phyloP scores from a whole-genome alignment of 768 basidiomycete genomes.

The Collybia sp. region DNA sequence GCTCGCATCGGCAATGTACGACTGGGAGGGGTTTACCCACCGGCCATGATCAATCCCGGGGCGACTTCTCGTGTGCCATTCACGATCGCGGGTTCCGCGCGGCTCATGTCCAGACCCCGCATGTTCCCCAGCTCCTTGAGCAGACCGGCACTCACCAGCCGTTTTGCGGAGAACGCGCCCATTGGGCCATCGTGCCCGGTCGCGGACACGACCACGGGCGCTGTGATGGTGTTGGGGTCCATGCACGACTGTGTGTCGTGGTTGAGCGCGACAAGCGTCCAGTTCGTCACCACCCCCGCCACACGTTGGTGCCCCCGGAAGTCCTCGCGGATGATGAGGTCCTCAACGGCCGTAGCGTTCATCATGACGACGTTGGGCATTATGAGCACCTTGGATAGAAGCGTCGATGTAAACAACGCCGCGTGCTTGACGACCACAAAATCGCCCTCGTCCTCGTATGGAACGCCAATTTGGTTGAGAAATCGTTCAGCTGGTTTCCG shows the following conservation, averaged over 20 bases:
- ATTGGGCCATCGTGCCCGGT: constrained; percentile 78
- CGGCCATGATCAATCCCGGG: too few relatives aligned
- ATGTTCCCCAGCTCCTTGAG: constrained; percentile 74
- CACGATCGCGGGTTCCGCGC: too few relatives aligned
- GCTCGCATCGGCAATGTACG: too few relatives aligned
- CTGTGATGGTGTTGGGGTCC: constrained; percentile 82
- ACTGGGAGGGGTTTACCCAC: too few relatives aligned
- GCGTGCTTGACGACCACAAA: constrained; percentile 83
- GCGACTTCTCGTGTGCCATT: too few relatives aligned
- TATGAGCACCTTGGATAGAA: constrained; percentile 66
- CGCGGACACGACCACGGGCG: constrained; percentile 65
- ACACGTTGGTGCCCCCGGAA: constrained; percentile 46
- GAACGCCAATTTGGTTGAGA: constrained; percentile 63
- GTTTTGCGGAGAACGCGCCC: constrained; percentile 80
- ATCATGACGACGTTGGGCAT: constrained; percentile 70
- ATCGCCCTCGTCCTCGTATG: constrained; percentile 73
- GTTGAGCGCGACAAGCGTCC: constrained; percentile 48
- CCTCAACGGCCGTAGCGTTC: constrained; percentile 81
- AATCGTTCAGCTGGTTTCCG: constrained; percentile 75
- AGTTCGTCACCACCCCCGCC: constrained; percentile 46
- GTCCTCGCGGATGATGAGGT: constrained; percentile 67
- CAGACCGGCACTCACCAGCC: constrained; percentile 71
- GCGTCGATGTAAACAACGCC: constrained; percentile 74
- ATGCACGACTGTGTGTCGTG: constrained; percentile 78
- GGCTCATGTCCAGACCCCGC: constrained; percentile 77